phyloP scores from a whole-genome alignment of 192 early-diverging fungal species.

The Dissophora ornata region DNA sequence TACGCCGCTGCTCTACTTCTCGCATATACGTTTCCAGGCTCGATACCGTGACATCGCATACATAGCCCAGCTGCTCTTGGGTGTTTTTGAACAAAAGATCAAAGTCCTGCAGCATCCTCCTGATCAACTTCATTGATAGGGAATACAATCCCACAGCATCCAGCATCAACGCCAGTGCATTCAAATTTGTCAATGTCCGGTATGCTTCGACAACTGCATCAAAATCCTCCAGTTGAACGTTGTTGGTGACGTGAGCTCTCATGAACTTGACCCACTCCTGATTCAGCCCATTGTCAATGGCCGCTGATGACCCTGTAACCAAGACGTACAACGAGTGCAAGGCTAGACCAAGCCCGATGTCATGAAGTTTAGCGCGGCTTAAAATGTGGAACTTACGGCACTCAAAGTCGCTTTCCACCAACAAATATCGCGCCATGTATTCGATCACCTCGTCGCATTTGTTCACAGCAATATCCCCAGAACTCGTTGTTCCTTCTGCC shows the following conservation, averaged over 20 bases:
- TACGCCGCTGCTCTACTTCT: slow-evolving; percentile 13
- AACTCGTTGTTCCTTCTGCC: not conserved
- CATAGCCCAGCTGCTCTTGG: not conserved
- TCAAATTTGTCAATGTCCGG: slow-evolving; percentile 20
- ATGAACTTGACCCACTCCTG: slow-evolving; percentile 17
- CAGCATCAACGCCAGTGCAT: slow-evolving; percentile 29
- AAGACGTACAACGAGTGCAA: slow-evolving; percentile 35
- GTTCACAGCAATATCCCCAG: not conserved
- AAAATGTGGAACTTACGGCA: no score
- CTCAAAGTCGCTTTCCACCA: not conserved
- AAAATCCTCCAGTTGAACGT: slow-evolving; percentile 15
- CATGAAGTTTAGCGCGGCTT: not conserved
- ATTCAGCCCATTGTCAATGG: not conserved
- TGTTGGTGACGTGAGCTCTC: not conserved
- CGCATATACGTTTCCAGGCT: slow-evolving; percentile 5
- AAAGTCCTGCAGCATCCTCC: slow-evolving; percentile 22
- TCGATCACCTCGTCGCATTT: slow-evolving; percentile 18
- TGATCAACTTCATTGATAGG: slow-evolving; percentile 26
- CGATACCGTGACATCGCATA: slow-evolving; percentile 6
- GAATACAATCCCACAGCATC: slow-evolving; percentile 33
- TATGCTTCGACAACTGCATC: slow-evolving; percentile 19
- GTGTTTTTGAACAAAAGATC: not conserved
- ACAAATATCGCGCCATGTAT: slow-evolving; percentile 5
- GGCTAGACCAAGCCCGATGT: slow-evolving; percentile 4
- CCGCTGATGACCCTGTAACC: not conserved